phyloP scores from a whole-genome alignment of 202 grass and related monocot species.

The Schoenoplectus triqueter region DNA sequence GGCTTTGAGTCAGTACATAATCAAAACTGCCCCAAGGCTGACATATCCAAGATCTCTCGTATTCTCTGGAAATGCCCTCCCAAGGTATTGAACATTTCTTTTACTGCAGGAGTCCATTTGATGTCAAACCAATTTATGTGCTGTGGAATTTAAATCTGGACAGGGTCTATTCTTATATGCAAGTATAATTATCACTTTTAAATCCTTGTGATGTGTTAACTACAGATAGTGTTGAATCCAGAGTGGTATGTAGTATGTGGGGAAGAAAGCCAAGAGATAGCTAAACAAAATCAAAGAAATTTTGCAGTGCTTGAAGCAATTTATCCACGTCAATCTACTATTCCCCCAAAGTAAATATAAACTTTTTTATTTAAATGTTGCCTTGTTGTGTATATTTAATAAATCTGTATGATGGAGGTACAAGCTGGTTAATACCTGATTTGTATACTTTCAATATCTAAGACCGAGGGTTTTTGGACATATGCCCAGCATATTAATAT shows the following conservation, averaged over 20 bases:
- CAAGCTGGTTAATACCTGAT: constrained; percentile 28
- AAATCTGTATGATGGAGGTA: constrained; percentile 3
- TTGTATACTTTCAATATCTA: not conserved
- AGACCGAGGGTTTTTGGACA: constrained; percentile 11
- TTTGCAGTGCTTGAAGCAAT: constrained; percentile 91
- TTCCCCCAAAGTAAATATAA: constrained; percentile 87
- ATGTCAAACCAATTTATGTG: constrained; percentile 28
- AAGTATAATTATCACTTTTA: constrained; percentile 5
- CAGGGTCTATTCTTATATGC: constrained; percentile 10
- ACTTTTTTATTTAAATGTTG: constrained; percentile 33
- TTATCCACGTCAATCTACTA: constrained; percentile 82
- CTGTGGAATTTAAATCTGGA: constrained; percentile 7
- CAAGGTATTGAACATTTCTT: constrained; percentile 51
- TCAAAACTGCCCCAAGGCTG: constrained; percentile 53
- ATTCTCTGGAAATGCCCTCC: constrained; percentile 74
- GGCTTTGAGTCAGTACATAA: constrained; percentile 83
- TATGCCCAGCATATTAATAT: constrained; percentile 7
- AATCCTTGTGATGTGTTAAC: constrained; percentile 34
- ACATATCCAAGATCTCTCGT: constrained; percentile 68
- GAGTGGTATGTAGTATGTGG: constrained; percentile 75
- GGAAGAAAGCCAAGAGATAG: constrained; percentile 81
- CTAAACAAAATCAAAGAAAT: constrained; percentile 75
- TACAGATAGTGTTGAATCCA: constrained; percentile 64
- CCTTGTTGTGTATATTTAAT: not conserved
- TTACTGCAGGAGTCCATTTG: constrained; percentile 22